phyloP scores from a whole-genome alignment of 1,284 basidiomycete species.

The Pseudozyma thailandica region DNA sequence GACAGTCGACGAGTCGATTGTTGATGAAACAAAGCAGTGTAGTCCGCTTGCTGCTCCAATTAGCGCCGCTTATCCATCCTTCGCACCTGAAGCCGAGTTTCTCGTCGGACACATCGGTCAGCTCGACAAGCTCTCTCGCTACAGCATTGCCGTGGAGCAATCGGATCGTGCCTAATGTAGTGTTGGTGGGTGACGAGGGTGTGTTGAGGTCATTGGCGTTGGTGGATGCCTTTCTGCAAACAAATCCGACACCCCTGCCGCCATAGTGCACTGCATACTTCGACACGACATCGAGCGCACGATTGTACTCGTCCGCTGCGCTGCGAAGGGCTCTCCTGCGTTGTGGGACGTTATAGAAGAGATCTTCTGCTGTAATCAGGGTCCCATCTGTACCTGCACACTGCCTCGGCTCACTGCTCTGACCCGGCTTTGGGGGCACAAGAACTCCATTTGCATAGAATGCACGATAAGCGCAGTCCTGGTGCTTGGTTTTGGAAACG shows the following conservation, averaged over 20 bases:
- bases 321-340: slow-evolving; percentile 86
- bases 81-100: slow-evolving; percentile 68
- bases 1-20: slow-evolving; percentile 91
- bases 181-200: slow-evolving; percentile 74
- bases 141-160: slow-evolving; percentile 83
- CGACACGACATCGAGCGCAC: slow-evolving; percentile 91
- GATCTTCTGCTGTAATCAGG: slow-evolving; percentile 88
- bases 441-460: slow-evolving; percentile 57
- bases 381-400: slow-evolving; percentile 96
- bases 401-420: slow-evolving; percentile 75
- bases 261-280: slow-evolving; percentile 78
- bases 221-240: slow-evolving; percentile 69
- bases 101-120: slow-evolving; percentile 52
- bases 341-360: slow-evolving; percentile 94
- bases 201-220: slow-evolving; percentile 78
- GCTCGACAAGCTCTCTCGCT: slow-evolving; percentile 80
- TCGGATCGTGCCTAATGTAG: slow-evolving; percentile 79
- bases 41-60: slow-evolving; percentile 87
- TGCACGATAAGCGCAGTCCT: slow-evolving; percentile 62
- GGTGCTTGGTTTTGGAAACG: slow-evolving; percentile 76
- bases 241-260: slow-evolving; percentile 77
- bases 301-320: slow-evolving; percentile 88
- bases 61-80: slow-evolving; percentile 85
- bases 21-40: slow-evolving; percentile 96
- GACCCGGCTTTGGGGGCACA: slow-evolving; percentile 51